Percentiles rank a stretch among this genome's conserved stretches.
phyloP scores from a whole-genome alignment of 2,329 filamentous ascomycete genomes.

The Colletotrichum tofieldiae region DNA sequence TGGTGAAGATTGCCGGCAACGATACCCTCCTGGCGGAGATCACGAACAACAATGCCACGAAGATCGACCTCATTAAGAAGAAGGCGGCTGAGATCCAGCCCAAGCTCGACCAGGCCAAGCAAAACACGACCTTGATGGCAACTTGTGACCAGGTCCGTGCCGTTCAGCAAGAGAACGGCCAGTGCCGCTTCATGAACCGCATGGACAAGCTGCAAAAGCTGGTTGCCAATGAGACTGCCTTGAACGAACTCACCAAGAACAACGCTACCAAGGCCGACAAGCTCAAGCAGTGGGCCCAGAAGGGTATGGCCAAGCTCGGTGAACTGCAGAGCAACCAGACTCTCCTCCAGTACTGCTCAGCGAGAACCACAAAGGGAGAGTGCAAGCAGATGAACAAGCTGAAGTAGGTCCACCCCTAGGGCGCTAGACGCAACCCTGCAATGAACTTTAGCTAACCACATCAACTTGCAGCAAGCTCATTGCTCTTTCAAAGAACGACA shows the following conservation, averaged over 20 bases:
- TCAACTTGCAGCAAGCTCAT: conserved; percentile 26
- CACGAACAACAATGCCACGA: conserved; percentile 55
- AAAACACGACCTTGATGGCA: conserved; percentile 55
- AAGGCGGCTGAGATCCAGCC: conserved; percentile 53
- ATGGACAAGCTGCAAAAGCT: conserved; percentile 48
- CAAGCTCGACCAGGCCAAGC: conserved; percentile 48
- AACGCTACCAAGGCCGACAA: conserved; percentile 50
- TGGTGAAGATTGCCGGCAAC: conserved; percentile 54
- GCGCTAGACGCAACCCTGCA: no score
- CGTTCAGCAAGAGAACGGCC: conserved; percentile 47
- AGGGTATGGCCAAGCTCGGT: conserved; percentile 39
- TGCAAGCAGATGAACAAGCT: conserved; percentile 35
- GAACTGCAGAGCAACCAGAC: conserved; percentile 37
- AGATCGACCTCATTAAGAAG: conserved; percentile 54
- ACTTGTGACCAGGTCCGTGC: conserved; percentile 53
- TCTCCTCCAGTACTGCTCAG: conserved; percentile 36
- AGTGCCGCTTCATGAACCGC: conserved; percentile 50
- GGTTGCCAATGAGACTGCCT: conserved; percentile 47
- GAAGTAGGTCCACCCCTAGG: conserved; percentile 17
- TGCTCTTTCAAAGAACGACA: conserved; percentile 44
- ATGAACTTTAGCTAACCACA: conserved; percentile 3
- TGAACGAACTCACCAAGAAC: conserved; percentile 46
- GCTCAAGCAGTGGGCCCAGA: conserved; percentile 46
- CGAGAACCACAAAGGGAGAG: conserved; percentile 30
- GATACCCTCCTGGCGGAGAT: conserved; percentile 52